phyloP scores from a whole-genome alignment of 148 eudicot species.

The Nyssa sinensis region DNA sequence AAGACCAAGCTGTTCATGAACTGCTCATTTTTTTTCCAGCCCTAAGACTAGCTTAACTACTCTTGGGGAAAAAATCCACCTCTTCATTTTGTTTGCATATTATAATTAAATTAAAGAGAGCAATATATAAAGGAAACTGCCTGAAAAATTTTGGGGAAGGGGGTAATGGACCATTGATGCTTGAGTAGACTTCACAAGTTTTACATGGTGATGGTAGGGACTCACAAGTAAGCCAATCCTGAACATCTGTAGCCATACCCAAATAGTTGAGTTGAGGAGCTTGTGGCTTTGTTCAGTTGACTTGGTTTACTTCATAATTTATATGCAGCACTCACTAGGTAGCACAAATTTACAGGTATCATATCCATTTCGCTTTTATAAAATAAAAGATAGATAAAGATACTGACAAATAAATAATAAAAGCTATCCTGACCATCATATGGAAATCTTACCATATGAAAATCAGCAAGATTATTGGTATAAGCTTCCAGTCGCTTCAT shows the following conservation, averaged over 20 bases:
- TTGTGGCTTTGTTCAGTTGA: not conserved
- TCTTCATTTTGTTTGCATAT: not conserved
- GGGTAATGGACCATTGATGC: too few species aligned
- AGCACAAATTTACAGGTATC: not conserved
- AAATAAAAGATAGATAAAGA: too few species aligned
- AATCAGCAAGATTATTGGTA: conserved; percentile 65
- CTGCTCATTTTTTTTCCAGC: too few species aligned
- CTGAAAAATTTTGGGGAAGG: too few species aligned
- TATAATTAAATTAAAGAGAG: too few species aligned
- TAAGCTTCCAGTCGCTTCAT: conserved; percentile 72
- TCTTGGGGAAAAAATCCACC: not conserved
- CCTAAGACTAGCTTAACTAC: too few species aligned
- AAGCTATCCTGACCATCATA: not conserved
- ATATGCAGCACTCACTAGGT: not conserved
- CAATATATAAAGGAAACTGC: too few species aligned
- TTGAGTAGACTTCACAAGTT: too few species aligned
- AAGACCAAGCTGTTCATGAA: too few species aligned
- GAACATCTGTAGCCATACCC: not conserved
- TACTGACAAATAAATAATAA: not conserved
- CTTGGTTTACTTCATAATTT: not conserved
- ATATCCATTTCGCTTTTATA: not conserved
- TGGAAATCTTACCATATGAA: conserved; percentile 46
- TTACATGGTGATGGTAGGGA: not conserved
- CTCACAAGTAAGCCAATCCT: not conserved
- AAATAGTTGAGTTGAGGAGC: not conserved